Percentiles rank a stretch among this genome's conserved stretches.
Conservation (phyloP, 345 rosid genomes). For the Lepidium didymum region DNA sequence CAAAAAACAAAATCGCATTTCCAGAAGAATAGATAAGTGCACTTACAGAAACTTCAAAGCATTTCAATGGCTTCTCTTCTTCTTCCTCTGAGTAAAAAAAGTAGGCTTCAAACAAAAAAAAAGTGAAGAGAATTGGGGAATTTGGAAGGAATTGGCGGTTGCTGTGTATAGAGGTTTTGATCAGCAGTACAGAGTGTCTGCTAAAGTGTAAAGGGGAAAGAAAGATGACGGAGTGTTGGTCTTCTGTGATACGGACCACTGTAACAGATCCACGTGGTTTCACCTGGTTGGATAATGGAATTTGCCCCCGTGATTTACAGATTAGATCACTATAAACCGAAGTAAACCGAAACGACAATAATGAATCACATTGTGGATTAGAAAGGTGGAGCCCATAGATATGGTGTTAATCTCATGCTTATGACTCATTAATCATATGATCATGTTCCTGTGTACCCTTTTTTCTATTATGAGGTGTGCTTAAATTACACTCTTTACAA, state of each 20-base stretch:
- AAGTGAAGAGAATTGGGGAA: slow-evolving; percentile 1
- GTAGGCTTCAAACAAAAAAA: neutral
- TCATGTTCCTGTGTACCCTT: slow-evolving; percentile 9
- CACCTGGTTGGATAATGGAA: neutral
- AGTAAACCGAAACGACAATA: neutral
- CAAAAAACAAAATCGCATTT: neutral
- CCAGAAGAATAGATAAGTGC: neutral
- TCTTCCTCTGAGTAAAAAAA: neutral
- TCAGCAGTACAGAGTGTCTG: slow-evolving; percentile 29
- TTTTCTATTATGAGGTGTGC: neutral
- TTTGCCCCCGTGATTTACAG: neutral
- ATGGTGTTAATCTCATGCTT: slow-evolving; percentile 14
- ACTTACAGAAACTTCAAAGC: slow-evolving; percentile 17
- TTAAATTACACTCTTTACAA: neutral
- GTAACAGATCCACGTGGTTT: slow-evolving; percentile 5
- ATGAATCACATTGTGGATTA: neutral
- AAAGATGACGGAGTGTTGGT: slow-evolving; percentile 5
- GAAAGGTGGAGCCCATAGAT: neutral
- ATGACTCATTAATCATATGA: slow-evolving; percentile 22
- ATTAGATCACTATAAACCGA: neutral
- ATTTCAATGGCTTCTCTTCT: slow-evolving; percentile 14
- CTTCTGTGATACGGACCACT: neutral
- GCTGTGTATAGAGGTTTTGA: slow-evolving; percentile 23
- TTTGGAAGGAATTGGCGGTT: slow-evolving; percentile 20
- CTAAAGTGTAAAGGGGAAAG: slow-evolving; percentile 14